Base-by-base conservation (phyloP, 2,329 filamentous ascomycete species). In the Neofusicoccum umdonicola region DNA sequence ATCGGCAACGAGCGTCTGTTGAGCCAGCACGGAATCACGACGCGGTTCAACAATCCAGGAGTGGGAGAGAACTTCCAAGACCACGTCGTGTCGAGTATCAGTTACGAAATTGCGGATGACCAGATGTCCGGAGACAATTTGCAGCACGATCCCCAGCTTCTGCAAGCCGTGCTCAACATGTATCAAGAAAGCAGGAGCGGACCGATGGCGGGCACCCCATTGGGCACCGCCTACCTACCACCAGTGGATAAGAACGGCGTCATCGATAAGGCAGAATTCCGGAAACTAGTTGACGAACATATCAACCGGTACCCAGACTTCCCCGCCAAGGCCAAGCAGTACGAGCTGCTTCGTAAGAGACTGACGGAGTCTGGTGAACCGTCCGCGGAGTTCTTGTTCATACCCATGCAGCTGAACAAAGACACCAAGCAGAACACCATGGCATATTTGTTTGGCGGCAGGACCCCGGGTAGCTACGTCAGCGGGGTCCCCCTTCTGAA, bases 1-100 rank as follows among this genome's bases (percentile, higher is more conserved):
- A 54, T 70, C 7, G 69, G 69, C 37, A 67, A 69, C 27, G 52
- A 65, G 6, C 9, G 48, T 7, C 68, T 72, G n/a, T 66, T 68
- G 7, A 60, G 63, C 0, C 66, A 67, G n/a, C 66, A 71, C 4
- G 22, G 13, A 22, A 68, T 71, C 15, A 37, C 60, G 6, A 56
- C n/a, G 2, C 64, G 68, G 12, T 47, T 74, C 6, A 34, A 68
- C n/a, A 67, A 73, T 3, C 70, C 71, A 1, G 66, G 66, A 4
- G 71, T 77, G 9, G 76, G 76, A 7, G 69, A 71, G 31, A 76
- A 76, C 39, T 66, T 77, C 0, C 72, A 76, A 67, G 75, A 77
- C 52, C 74, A 76, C 34, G 48, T 68, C 54, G 75, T 62, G 8
- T 50, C 34, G 17, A 15, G 22, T 27, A 44, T 50, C 45, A 62